phyloP scores from a whole-genome alignment of 1,284 basidiomycete species.

The Taiwanofungus camphoratus region DNA sequence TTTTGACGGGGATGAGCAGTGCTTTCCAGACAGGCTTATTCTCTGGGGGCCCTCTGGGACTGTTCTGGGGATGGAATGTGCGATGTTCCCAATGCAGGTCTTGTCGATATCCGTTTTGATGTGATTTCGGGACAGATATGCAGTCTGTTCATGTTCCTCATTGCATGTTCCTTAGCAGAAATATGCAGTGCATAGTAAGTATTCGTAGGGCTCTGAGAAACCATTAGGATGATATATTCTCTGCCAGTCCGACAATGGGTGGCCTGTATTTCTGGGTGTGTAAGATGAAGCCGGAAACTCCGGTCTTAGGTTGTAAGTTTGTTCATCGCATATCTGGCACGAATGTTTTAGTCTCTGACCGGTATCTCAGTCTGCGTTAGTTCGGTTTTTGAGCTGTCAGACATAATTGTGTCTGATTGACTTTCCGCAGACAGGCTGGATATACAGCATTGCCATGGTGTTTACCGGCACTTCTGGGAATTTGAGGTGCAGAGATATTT shows the following conservation, averaged over 20 bases:
- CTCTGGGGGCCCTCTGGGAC: constrained; percentile 51
- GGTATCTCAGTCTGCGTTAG: constrained; percentile 21
- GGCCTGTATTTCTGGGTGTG: constrained; percentile 63
- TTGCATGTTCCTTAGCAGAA: constrained; percentile 51
- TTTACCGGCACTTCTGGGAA: constrained; percentile 60
- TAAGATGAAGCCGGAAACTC: constrained; percentile 52
- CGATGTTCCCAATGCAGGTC: constrained; percentile 15
- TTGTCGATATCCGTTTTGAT: neutral
- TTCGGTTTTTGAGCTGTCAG: neutral
- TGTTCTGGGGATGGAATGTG: constrained; percentile 67
- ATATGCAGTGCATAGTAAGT: constrained; percentile 56
- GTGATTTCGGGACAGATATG: constrained; percentile 36
- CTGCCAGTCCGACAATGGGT: constrained; percentile 46
- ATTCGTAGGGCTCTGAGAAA: neutral
- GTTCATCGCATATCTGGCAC: neutral
- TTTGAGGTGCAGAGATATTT: constrained; percentile 34
- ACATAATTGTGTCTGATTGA: neutral
- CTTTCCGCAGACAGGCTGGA: constrained; percentile 45
- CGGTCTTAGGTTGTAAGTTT: constrained; percentile 48
- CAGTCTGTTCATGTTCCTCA: constrained; percentile 55
- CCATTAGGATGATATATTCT: neutral
- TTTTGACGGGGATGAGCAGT: constrained; percentile 54
- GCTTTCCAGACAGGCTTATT: constrained; percentile 53
- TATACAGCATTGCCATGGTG: constrained; percentile 57
- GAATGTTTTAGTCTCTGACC: neutral